Conservation (phyloP, 2,329 filamentous ascomycete genomes). For the Penicillium sclerotiorum region DNA sequence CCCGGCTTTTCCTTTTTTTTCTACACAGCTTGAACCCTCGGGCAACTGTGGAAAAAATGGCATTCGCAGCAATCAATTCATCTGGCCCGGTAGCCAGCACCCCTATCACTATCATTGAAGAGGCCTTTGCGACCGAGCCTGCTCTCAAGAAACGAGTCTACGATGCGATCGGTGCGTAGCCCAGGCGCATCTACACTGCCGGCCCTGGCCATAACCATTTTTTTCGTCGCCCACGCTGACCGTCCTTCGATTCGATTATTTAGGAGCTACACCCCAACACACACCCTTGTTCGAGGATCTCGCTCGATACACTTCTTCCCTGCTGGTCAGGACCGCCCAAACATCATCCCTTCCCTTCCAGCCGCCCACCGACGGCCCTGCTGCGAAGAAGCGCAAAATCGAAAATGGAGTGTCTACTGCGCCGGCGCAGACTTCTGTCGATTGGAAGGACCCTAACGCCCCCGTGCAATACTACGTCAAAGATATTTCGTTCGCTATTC, state of each 20-base stretch:
- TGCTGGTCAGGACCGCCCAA: slow-evolving; percentile 37
- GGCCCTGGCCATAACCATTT: slow-evolving; percentile 2
- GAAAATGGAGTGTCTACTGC: slow-evolving; percentile 39
- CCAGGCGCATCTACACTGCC: slow-evolving; percentile 12
- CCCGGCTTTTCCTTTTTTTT: slow-evolving; percentile 17
- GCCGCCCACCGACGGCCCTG: slow-evolving; percentile 34
- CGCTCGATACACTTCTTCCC: slow-evolving; percentile 47
- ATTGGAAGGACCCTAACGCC: slow-evolving; percentile 35
- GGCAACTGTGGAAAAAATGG: slow-evolving; percentile 35
- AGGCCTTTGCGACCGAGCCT: slow-evolving; percentile 44
- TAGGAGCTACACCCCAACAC: slow-evolving; percentile 43
- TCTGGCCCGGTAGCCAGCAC: slow-evolving; percentile 13
- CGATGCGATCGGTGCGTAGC: slow-evolving; percentile 46
- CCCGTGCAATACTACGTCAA: slow-evolving; percentile 50
- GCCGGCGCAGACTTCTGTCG: slow-evolving; percentile 32
- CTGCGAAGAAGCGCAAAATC: slow-evolving; percentile 55
- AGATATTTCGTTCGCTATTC: slow-evolving; percentile 64
- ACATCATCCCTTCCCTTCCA: slow-evolving; percentile 30
- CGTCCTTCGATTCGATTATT: slow-evolving; percentile 12
- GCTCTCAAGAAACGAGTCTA: slow-evolving; percentile 45
- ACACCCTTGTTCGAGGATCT: slow-evolving; percentile 53
- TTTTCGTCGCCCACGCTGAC: slow-evolving; percentile 19
- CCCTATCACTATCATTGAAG: slow-evolving; percentile 40
- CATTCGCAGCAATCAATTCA: slow-evolving; percentile 41
- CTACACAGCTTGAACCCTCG: slow-evolving; percentile 12